These are phyloP conservation scores for Heracleum sosnowskyi DNA, from an alignment of 129 eudicot species.

Conservation along the genomic window DNA sequence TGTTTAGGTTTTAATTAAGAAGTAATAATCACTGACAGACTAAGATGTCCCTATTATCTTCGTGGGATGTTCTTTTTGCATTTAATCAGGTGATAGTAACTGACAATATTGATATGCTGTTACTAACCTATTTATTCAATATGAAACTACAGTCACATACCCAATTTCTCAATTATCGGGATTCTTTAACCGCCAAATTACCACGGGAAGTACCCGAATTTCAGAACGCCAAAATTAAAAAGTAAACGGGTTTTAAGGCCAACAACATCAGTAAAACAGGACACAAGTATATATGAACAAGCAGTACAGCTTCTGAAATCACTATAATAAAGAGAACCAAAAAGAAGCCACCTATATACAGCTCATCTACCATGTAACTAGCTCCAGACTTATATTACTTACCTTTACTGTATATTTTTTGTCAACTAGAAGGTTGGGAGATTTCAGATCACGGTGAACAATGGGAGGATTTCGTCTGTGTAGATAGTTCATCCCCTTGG, in stretches of 20 bases:
- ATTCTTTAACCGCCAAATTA: neutral
- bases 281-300: neutral
- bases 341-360: neutral
- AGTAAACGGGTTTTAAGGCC: neutral
- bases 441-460: slow-evolving; percentile 89
- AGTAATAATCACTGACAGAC: neutral
- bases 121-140: neutral
- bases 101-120: neutral
- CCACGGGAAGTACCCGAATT: neutral
- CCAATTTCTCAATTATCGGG: neutral
- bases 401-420: slow-evolving; percentile 89
- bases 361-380: neutral
- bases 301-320: neutral
- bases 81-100: neutral
- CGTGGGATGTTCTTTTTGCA: neutral
- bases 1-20: neutral
- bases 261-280: neutral
- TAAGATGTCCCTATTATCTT: neutral
- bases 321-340: neutral
- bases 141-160: neutral
- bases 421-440: slow-evolving; percentile 96
- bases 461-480: slow-evolving; percentile 93
- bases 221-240: neutral
- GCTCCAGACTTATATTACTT: slow-evolving; percentile 4
- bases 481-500: slow-evolving; percentile 98